A percentile compares a stretch with the other conserved stretches of the same genome.
Conservation (phyloP, 2,329 filamentous ascomycete genomes). For the Massarina eburnea region DNA sequence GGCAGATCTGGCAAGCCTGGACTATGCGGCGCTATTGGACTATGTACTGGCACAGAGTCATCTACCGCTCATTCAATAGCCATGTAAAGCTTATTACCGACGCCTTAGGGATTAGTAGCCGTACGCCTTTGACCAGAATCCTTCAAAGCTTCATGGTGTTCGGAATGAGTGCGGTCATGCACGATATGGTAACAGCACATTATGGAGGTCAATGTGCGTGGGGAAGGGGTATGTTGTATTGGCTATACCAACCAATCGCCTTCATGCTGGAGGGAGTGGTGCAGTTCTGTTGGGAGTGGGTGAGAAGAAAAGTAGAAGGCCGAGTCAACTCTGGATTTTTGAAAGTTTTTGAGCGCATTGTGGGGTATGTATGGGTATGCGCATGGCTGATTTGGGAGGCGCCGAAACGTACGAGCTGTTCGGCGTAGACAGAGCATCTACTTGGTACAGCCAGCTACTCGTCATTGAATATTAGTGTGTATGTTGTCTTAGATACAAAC, state of each 20-base stretch:
- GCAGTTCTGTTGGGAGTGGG: constrained; percentile 4
- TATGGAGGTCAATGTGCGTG: constrained; percentile 8
- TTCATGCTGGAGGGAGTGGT: constrained; percentile 10
- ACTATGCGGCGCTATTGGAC: constrained; percentile 8
- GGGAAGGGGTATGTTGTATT: constrained; percentile 8
- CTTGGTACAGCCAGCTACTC: neutral
- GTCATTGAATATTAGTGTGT: neutral
- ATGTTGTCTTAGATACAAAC: too few relatives aligned
- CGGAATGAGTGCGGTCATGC: constrained; percentile 5
- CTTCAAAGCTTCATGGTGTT: constrained; percentile 7
- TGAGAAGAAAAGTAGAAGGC: neutral
- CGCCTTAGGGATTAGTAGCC: constrained; percentile 1
- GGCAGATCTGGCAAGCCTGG: constrained; percentile 3
- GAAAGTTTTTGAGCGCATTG: neutral
- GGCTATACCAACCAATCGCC: constrained; percentile 8
- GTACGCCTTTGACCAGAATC: constrained; percentile 2
- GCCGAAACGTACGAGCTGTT: constrained; percentile 5
- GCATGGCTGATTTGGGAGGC: constrained; percentile 8
- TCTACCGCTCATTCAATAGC: constrained; percentile 9
- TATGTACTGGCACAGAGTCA: constrained; percentile 7
- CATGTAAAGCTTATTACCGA: constrained; percentile 5
- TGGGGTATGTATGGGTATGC: constrained; percentile 7
- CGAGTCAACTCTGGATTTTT: neutral
- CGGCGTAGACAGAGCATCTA: neutral
- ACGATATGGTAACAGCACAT: constrained; percentile 3